These are phyloP conservation scores for Aureobasidium sp. DNA, from an alignment of 2,329 filamentous ascomycete genomes.

Conservation along the genomic window DNA sequence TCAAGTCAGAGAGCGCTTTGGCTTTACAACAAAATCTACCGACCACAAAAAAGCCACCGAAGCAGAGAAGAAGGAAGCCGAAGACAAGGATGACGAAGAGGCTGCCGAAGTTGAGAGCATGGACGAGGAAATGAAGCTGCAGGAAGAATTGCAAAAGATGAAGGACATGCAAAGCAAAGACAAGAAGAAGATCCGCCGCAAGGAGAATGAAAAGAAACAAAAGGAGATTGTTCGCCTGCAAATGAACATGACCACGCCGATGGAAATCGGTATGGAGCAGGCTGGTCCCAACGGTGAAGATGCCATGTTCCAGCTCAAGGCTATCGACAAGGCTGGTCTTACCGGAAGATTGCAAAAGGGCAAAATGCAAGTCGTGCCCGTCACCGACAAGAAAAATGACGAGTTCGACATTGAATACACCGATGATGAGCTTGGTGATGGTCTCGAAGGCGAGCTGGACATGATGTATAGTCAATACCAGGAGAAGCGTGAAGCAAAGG, in stretches of 20 bases:
- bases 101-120: conserved; percentile 79
- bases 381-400: conserved; percentile 38
- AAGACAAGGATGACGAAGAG: conserved; percentile 45
- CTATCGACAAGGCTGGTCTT: conserved; percentile 68
- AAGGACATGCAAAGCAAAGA: conserved; percentile 70
- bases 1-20: conserved; percentile 83
- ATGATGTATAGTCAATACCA: conserved; percentile 80
- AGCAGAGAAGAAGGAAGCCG: conserved; percentile 33
- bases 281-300: conserved; percentile 69
- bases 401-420: conserved; percentile 49
- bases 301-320: conserved; percentile 78
- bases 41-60: conserved; percentile 20
- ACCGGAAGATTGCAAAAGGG: conserved; percentile 60
- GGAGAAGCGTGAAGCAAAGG: conserved; percentile 67
- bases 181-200: conserved; percentile 76
- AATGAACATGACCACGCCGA: conserved; percentile 91
- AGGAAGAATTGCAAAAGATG: conserved; percentile 76
- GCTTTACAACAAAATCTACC: conserved; percentile 45
- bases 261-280: conserved; percentile 92
- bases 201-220: conserved; percentile 88
- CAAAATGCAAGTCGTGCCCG: conserved; percentile 64
- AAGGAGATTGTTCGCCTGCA: conserved; percentile 95
- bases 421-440: conserved; percentile 68
- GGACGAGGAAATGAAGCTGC: conserved; percentile 89
- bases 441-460: conserved; percentile 78